These are phyloP conservation scores for Fomitopsis pulvina DNA, from an alignment of 768 basidiomycete genomes.

Conservation along the genomic window DNA sequence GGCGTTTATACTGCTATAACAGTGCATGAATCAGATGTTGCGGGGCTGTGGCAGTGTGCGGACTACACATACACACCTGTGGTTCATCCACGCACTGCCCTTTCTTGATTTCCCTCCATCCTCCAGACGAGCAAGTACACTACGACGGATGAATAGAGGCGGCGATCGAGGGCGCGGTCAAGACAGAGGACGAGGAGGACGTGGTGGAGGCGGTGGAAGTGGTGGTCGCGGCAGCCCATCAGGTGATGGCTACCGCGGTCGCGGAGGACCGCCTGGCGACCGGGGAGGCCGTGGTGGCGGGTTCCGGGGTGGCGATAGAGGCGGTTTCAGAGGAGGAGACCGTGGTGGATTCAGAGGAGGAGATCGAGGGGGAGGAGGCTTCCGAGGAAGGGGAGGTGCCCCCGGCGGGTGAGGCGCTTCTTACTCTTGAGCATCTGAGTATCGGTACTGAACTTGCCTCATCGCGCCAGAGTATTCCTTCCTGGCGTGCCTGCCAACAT, in stretches of 20 bases:
- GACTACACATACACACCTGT: too few species aligned
- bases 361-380: slow-evolving; percentile 23
- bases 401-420: slow-evolving; percentile 34
- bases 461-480: slow-evolving; percentile 32
- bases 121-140: neutral
- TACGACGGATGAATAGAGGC: slow-evolving; percentile 4
- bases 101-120: too few species aligned
- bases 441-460: slow-evolving; percentile 1
- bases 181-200: slow-evolving; percentile 23
- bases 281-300: slow-evolving; percentile 22
- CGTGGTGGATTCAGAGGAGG: slow-evolving; percentile 24
- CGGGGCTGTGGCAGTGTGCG: too few species aligned
- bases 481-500: slow-evolving; percentile 37
- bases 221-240: slow-evolving; percentile 15
- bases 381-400: slow-evolving; percentile 22
- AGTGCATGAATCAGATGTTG: too few species aligned
- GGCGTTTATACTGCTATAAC: too few species aligned
- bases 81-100: too few species aligned
- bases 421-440: slow-evolving; percentile 2
- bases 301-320: slow-evolving; percentile 17
- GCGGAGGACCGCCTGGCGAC: slow-evolving; percentile 20
- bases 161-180: slow-evolving; percentile 27
- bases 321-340: slow-evolving; percentile 19
- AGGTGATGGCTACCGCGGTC: slow-evolving; percentile 13
- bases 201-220: slow-evolving; percentile 25